Percentiles rank a stretch among this genome's conserved stretches.
Conservation (phyloP, 768 basidiomycete species). For the Lentinula detonsa region DNA sequence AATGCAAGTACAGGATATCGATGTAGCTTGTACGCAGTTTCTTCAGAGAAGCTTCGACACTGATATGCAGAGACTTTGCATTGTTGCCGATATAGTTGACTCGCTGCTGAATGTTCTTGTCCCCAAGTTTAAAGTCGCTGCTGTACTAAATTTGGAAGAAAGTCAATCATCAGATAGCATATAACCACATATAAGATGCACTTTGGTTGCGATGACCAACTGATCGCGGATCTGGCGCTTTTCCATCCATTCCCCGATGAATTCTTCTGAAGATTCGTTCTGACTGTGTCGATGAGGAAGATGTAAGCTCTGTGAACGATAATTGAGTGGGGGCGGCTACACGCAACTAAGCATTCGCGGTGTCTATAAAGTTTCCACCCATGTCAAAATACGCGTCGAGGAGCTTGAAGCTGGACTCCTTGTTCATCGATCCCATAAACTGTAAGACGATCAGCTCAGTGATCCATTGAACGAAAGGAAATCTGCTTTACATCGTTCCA, state of each 20-base stretch:
- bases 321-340: background rate
- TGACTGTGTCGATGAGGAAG: slow-evolving; percentile 26
- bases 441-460: background rate
- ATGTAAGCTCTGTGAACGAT: background rate
- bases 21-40: slow-evolving; percentile 6
- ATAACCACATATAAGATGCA: slow-evolving; percentile 10
- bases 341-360: slow-evolving; percentile 35
- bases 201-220: slow-evolving; percentile 42
- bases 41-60: slow-evolving; percentile 6
- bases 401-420: slow-evolving; percentile 33
- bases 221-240: slow-evolving; percentile 37
- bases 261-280: slow-evolving; percentile 46
- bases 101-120: slow-evolving; percentile 22
- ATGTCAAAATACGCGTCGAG: slow-evolving; percentile 35
- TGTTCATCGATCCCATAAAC: slow-evolving; percentile 27
- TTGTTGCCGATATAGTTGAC: slow-evolving; percentile 43
- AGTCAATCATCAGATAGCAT: slow-evolving; percentile 6
- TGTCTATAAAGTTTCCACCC: slow-evolving; percentile 42
- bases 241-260: slow-evolving; percentile 50
- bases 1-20: slow-evolving; percentile 6
- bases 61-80: slow-evolving; percentile 21
- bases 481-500: slow-evolving; percentile 16
- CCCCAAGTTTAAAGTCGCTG: slow-evolving; percentile 22
- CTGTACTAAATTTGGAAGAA: slow-evolving; percentile 22
- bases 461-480: background rate